A percentile compares a stretch with the other conserved stretches of the same genome.
Evolutionary conservation across 805 yeast genomes (phyloP).

Genomic region (Cyberlindnera japonica): DNA sequence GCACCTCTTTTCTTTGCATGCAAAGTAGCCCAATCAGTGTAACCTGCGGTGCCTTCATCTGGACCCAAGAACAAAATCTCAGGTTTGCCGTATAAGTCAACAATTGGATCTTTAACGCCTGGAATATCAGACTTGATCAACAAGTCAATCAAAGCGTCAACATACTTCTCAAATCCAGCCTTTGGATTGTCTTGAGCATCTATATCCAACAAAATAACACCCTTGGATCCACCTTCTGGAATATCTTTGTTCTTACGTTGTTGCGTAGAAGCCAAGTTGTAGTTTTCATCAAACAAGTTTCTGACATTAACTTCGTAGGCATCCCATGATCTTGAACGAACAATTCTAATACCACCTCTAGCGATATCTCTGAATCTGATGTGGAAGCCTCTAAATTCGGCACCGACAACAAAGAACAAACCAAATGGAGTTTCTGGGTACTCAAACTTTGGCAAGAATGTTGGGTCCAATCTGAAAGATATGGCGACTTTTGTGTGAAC

Average conservation of each 20-base stretch:
- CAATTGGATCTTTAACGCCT: slow-evolving; percentile 44
- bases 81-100: slow-evolving; percentile 76
- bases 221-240: slow-evolving; percentile 98
- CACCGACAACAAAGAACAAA: slow-evolving; percentile 92
- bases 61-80: slow-evolving; percentile 97
- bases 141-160: slow-evolving; percentile 86
- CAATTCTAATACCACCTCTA: slow-evolving; percentile 97
- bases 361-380: slow-evolving; percentile 96
- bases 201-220: slow-evolving; percentile 79
- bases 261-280: slow-evolving; percentile 92
- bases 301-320: slow-evolving; percentile 82
- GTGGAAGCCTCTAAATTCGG: slow-evolving; percentile 96
- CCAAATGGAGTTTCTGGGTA: slow-evolving; percentile 94
- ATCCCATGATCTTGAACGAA: slow-evolving; percentile 79
- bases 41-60: slow-evolving; percentile 97
- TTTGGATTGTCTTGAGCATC: slow-evolving; percentile 74
- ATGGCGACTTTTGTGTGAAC: slow-evolving; percentile 92
- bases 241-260: slow-evolving; percentile 97
- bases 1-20: slow-evolving; percentile 93
- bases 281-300: slow-evolving; percentile 92
- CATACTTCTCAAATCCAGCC: slow-evolving; percentile 86
- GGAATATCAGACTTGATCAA: slow-evolving; percentile 63
- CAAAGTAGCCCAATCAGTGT: slow-evolving; percentile 95
- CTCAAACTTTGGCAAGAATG: slow-evolving; percentile 78
- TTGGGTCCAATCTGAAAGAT: slow-evolving; percentile 86